Evolutionary conservation across 192 early-diverging fungal genomes (phyloP), one percentile per base, ranked within the genome.

Genomic region (Pecoramyces ruminantium): DNA sequence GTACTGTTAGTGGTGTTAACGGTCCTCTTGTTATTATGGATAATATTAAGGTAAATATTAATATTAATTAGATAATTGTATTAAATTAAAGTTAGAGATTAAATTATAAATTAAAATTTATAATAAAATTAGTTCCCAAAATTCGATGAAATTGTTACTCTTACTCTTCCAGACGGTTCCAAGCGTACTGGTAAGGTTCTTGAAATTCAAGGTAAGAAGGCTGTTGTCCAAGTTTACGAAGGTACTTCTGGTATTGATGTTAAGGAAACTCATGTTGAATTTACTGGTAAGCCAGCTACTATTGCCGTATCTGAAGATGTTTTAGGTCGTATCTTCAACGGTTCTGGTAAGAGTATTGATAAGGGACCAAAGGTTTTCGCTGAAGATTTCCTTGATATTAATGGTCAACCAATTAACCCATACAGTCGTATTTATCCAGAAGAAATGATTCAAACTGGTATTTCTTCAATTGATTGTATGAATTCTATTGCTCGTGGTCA

Each of bases 401-500:
- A 95, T 80, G 95, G 95, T 58, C 93, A 94, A 80, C 97, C 97
- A 27, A 99, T 99, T 88, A 99, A 99, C 88, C 97, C 97, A n/a
- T 99, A 89, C 89, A 96, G 94, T 77, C 93, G 97, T 86, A 97
- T 97, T 81, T 99, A 99, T 84, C 97, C 97, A 38, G 96, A 99
- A 87, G 97, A 99, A 89, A 99, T 99, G 97, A 97, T 99, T 82
- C 97, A 99, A 86, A 99, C 97, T 16, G 97, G 97, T 84, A 94
- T 99, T 80, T 98, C 96, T 79, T 94, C 97, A 78, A 99, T 99
- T 81, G 97, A 99, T 84, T 97, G 96, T 78, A 99, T 99, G 97
- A 98, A 98, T 90, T 98, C 96, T 27, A 97, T 99, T 90, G 97
- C 97, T 38, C 95, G 97, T 90, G 97, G 97, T n/a, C 97, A 99